Evolutionary conservation across 306 rosid genomes (phyloP).

Genomic region (Fagus sylvatica): DNA sequence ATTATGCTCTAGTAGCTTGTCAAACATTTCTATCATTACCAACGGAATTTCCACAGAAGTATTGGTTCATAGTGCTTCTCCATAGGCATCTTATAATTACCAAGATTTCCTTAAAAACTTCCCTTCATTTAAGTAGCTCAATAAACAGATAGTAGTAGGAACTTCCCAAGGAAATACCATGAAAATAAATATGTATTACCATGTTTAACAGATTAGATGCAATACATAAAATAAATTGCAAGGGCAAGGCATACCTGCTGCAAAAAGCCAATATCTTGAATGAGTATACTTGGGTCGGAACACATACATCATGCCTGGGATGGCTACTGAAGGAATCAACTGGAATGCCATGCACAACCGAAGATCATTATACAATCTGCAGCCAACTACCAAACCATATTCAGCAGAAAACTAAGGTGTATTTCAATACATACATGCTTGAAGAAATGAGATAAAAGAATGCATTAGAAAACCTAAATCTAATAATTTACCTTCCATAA

Average conservation of each 20-base stretch:
- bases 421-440: slow-evolving; percentile 12
- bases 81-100: not conserved
- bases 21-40: not conserved
- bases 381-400: slow-evolving; percentile 41
- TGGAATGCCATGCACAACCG: slow-evolving; percentile 60
- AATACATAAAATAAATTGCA: not conserved
- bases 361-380: slow-evolving; percentile 54
- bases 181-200: not conserved
- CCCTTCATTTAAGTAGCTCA: not conserved
- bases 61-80: not conserved
- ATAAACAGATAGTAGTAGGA: not conserved
- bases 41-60: not conserved
- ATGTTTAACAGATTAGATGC: not conserved
- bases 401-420: slow-evolving; percentile 36
- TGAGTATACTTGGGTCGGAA: slow-evolving; percentile 58
- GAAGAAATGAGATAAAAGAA: slow-evolving; percentile 12
- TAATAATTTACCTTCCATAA: slow-evolving; percentile 47
- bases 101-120: not conserved
- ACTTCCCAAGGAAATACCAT: slow-evolving; percentile 1
- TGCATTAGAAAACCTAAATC: not conserved
- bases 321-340: slow-evolving; percentile 52
- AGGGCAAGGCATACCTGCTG: slow-evolving; percentile 42
- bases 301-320: slow-evolving; percentile 42
- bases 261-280: slow-evolving; percentile 64
- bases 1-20: not conserved